Base-by-base conservation (phyloP, 2,329 filamentous ascomycete genomes). In the Arthroderma sp. region DNA sequence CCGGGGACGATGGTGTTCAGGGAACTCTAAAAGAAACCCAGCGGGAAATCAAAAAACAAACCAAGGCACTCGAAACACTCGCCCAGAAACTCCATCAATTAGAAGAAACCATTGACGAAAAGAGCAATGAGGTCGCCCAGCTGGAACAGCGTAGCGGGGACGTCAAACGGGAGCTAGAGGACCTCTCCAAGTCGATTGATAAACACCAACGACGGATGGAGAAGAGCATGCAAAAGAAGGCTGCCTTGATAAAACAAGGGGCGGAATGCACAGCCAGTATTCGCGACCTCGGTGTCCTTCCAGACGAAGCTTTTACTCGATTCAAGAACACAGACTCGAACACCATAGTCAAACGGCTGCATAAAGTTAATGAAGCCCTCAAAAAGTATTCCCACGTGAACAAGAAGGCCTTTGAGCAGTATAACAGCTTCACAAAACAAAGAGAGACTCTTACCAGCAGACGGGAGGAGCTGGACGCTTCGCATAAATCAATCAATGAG, bases 331-430 rank as follows among this genome's bases (percentile, higher is more conserved):
- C 86, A 62, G 82, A 86, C 53, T 79, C 81, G 28, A 85, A 88
- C 50, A 77, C 74, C 42, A 83, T 89, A 44, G 72, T 74, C 43
- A 75, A 75, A 57, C 80, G 81, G 46, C 77, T 96, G 27, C 87
- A 91, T 66, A 93, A 88, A 58, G 86, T 89, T 57, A 93, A 94
- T 51, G 85, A 94, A 55, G 80, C 84, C 0, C 72, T 96, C 44
- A 96, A 96, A 68, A 94, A 95, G 61, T 96, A 91, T 68, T 86
- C 87, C 45, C 86, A 95, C 57, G 88, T 98, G 67, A 98, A 98
- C 75, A 98, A 96, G 69, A 96, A 98, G 68, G 91, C 91, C 0
- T 94, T 96, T 60, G 93, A 98, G 65, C 91, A 98, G 63, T 98
- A 96, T 70, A 93, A 89, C 68, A 94, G 81, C 67, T 98, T 96